Percentiles rank a stretch among this genome's conserved stretches.
phyloP scores from a whole-genome alignment of 169 alveolate species.

The Eimeria sp. region DNA sequence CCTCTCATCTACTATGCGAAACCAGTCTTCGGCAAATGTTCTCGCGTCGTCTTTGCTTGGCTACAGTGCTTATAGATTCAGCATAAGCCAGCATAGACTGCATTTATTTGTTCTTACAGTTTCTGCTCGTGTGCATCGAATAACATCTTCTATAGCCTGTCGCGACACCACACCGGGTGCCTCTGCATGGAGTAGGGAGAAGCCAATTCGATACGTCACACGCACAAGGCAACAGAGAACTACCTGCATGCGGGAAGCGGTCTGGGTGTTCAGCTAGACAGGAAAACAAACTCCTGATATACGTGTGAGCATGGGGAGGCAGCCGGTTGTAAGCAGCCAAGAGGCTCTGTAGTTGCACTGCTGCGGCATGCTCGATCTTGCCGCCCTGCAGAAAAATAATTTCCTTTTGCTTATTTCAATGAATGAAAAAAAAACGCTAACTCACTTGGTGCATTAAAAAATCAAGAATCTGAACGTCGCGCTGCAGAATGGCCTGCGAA shows the following conservation, averaged over 20 bases:
- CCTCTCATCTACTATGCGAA: constrained; percentile 27
- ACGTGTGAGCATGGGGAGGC: background rate
- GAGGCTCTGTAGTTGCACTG: constrained; percentile 60
- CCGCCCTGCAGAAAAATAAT: constrained; percentile 8
- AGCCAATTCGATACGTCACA: background rate
- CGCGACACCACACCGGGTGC: constrained; percentile 77
- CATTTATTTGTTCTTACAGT: constrained; percentile 26
- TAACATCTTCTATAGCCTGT: constrained; percentile 38
- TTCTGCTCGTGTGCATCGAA: constrained; percentile 52
- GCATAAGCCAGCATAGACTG: background rate
- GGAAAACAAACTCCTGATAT: constrained; percentile 4
- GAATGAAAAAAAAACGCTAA: too few relatives aligned
- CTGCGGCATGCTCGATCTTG: constrained; percentile 31
- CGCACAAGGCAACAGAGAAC: too few relatives aligned
- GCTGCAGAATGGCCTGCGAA: constrained; percentile 56
- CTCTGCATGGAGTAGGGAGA: background rate
- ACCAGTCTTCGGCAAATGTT: constrained; percentile 75
- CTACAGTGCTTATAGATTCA: background rate
- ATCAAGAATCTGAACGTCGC: constrained; percentile 52
- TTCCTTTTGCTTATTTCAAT: background rate
- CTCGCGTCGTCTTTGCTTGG: constrained; percentile 48
- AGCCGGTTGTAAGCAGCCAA: constrained; percentile 35
- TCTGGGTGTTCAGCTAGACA: constrained; percentile 62
- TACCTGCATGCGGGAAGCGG: constrained; percentile 59
- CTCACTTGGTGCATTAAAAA: constrained; percentile 76